phyloP scores from a whole-genome alignment of 2,329 filamentous ascomycete species.

The Paraphoma sp. region DNA sequence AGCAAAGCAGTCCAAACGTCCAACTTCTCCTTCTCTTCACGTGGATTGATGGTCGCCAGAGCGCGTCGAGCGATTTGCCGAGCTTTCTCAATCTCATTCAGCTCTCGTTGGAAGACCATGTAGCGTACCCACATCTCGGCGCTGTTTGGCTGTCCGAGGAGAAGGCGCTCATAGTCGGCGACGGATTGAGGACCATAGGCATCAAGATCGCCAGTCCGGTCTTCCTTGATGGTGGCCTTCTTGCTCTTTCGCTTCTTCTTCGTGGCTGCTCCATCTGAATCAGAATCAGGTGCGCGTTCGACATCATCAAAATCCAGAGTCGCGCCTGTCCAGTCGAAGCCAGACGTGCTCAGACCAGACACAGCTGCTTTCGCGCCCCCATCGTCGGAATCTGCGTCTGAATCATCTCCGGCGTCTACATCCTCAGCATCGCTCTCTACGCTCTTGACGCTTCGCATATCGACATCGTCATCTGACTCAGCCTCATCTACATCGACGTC shows the following conservation, averaged over 20 bases:
- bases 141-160: constrained; percentile 92
- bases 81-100: constrained; percentile 87
- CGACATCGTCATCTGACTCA: constrained; percentile 49
- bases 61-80: constrained; percentile 90
- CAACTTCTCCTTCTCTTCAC: constrained; percentile 89
- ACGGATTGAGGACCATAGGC: constrained; percentile 85
- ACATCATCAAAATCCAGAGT: constrained; percentile 61
- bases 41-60: constrained; percentile 86
- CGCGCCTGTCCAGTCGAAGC: constrained; percentile 87
- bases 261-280: constrained; percentile 56
- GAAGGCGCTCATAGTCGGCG: constrained; percentile 90
- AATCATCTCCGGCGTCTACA: constrained; percentile 43
- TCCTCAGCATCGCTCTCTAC: constrained; percentile 45
- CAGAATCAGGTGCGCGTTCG: constrained; percentile 59
- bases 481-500: constrained; percentile 53
- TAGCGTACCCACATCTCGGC: constrained; percentile 94
- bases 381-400: constrained; percentile 37
- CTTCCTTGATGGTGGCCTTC: constrained; percentile 80
- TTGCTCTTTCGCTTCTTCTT: constrained; percentile 74
- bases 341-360: constrained; percentile 71
- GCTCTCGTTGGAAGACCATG: constrained; percentile 97
- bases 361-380: constrained; percentile 33
- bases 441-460: constrained; percentile 54
- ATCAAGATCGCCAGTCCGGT: constrained; percentile 91
- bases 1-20: constrained; percentile 95